Conservation (phyloP, 805 yeast species). For the Diddensiella transvaalensis region DNA sequence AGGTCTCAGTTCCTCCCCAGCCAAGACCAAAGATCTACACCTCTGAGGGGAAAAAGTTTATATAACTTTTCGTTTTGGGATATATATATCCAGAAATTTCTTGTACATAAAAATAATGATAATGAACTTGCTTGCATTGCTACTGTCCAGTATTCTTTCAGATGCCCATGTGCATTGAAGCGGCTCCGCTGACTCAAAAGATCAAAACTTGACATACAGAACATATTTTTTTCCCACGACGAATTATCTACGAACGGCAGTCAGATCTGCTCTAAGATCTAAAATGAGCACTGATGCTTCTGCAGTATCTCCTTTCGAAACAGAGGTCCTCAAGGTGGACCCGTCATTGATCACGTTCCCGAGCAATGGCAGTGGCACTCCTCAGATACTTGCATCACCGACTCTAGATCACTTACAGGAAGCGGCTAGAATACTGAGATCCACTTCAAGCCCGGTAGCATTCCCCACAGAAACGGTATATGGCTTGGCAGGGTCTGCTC, state of each 20-base stretch:
- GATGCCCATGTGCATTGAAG: no score
- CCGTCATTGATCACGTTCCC: slow-evolving; percentile 50
- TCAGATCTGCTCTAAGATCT: not conserved
- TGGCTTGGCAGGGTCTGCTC: slow-evolving; percentile 88
- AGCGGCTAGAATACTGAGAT: slow-evolving; percentile 57
- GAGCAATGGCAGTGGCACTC: slow-evolving; percentile 32
- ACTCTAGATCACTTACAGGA: slow-evolving; percentile 33
- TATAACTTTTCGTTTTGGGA: no score
- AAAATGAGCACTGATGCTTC: not conserved
- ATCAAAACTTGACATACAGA: not conserved
- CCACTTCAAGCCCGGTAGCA: slow-evolving; percentile 64
- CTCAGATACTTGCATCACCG: slow-evolving; percentile 8
- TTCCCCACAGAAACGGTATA: slow-evolving; percentile 98
- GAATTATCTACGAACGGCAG: not conserved
- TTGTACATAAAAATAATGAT: no score
- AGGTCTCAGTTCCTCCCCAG: slow-evolving; percentile 7
- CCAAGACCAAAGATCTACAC: no score
- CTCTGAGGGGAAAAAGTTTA: no score
- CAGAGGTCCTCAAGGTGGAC: slow-evolving; percentile 51
- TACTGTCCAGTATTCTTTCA: no score
- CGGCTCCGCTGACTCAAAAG: no score
- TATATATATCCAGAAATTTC: no score
- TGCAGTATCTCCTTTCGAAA: not conserved
- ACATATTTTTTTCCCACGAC: not conserved
- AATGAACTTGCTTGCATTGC: no score